phyloP scores from a whole-genome alignment of 1,284 basidiomycete genomes.

The Sparassis latifolia region DNA sequence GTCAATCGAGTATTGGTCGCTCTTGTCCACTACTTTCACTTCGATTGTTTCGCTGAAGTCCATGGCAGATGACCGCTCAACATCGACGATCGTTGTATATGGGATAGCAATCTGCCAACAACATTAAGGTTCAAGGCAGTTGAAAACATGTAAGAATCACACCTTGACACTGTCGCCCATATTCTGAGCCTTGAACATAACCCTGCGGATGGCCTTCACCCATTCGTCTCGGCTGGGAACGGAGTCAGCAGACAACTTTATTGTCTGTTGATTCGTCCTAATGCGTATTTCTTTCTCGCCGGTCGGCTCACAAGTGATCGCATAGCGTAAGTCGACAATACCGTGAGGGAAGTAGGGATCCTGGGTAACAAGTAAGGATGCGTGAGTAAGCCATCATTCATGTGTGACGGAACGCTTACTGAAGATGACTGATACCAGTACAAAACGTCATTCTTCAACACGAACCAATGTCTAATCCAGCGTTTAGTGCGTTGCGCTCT shows the following conservation, averaged over 20 bases:
- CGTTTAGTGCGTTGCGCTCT: constrained; percentile 82
- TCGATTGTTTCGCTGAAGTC: constrained; percentile 95
- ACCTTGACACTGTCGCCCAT: constrained; percentile 91
- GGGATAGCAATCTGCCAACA: constrained; percentile 81
- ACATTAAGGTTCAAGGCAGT: not conserved
- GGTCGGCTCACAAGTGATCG: constrained; percentile 77
- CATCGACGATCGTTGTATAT: constrained; percentile 82
- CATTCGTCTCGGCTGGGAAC: constrained; percentile 81
- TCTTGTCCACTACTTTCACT: constrained; percentile 83
- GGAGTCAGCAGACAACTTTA: constrained; percentile 74
- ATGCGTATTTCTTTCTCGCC: constrained; percentile 73
- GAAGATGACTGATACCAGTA: constrained; percentile 95
- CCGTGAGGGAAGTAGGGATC: constrained; percentile 97
- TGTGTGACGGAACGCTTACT: constrained; percentile 35
- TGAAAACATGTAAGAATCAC: constrained; percentile 3
- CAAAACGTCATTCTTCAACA: constrained; percentile 87
- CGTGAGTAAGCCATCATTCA: not conserved
- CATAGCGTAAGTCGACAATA: constrained; percentile 89
- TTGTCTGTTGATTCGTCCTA: constrained; percentile 73
- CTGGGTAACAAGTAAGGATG: constrained; percentile 28
- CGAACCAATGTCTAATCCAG: constrained; percentile 91
- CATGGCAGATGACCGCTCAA: constrained; percentile 82
- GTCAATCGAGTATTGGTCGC: constrained; percentile 72
- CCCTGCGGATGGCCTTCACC: constrained; percentile 88
- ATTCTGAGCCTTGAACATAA: constrained; percentile 93